A percentile compares a stretch with the other conserved stretches of the same genome.
These are phyloP conservation scores for Ceratobasidium sp. DNA, from an alignment of 1,284 basidiomycete species.

Conservation along the genomic window DNA sequence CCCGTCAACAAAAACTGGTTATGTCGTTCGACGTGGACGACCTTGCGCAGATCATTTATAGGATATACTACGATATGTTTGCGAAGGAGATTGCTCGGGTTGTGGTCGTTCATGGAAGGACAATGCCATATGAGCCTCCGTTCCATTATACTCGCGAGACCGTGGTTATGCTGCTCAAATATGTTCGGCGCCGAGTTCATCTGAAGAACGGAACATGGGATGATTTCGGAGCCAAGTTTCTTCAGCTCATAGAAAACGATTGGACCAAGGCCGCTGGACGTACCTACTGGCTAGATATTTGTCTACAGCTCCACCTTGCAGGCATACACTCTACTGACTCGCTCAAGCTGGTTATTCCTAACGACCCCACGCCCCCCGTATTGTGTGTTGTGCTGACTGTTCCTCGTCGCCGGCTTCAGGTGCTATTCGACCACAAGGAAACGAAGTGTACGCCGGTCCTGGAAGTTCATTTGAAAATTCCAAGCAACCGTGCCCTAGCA, in stretches of 20 bases:
- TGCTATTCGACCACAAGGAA: not conserved
- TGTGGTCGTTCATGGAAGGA: constrained; percentile 49
- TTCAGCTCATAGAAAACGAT: not conserved
- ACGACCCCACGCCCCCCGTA: not conserved
- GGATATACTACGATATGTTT: constrained; percentile 33
- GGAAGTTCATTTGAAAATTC: not conserved
- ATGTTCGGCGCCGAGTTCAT: not conserved
- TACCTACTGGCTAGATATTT: constrained; percentile 12
- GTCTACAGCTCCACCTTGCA: constrained; percentile 14
- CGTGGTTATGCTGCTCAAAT: not conserved
- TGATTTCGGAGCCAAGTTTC: not conserved
- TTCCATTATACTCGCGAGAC: constrained; percentile 14
- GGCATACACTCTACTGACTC: constrained; percentile 11
- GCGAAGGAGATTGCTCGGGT: constrained; percentile 49
- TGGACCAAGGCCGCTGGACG: not conserved
- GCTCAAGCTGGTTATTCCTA: not conserved
- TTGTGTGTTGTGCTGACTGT: constrained; percentile 21
- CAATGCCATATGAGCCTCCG: not conserved
- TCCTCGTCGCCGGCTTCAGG: constrained; percentile 8
- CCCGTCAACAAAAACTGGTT: not conserved
- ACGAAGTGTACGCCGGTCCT: constrained; percentile 7
- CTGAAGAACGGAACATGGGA: constrained; percentile 15
- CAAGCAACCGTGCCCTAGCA: not conserved
- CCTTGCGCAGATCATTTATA: constrained; percentile 5
- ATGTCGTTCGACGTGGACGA: constrained; percentile 15